These are phyloP conservation scores for Phalaenopsis equestris DNA, from an alignment of 106 monocot genomes.

Conservation along the genomic window DNA sequence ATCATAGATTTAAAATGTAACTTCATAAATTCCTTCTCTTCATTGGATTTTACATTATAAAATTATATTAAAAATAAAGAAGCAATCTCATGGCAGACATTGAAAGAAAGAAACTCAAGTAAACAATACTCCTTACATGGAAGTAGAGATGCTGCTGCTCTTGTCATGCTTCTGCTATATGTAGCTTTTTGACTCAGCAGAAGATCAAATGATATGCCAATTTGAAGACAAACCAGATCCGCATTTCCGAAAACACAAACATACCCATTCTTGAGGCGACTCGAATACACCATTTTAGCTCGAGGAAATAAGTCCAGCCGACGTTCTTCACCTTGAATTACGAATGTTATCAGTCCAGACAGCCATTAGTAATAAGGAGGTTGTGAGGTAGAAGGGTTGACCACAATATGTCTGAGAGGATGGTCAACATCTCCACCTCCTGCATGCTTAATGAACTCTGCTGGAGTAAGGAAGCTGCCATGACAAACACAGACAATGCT, in stretches of 20 bases:
- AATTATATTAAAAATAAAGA: not conserved
- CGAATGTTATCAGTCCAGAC: not conserved
- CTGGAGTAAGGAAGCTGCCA: constrained; percentile 39
- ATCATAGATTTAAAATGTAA: too few species aligned
- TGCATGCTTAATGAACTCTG: constrained; percentile 37
- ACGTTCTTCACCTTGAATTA: not conserved
- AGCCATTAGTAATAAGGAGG: not conserved
- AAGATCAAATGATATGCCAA: too few species aligned
- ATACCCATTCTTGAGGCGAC: too few species aligned
- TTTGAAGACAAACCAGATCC: too few species aligned
- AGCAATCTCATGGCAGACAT: not conserved
- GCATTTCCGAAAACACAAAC: too few species aligned
- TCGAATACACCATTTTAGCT: too few species aligned
- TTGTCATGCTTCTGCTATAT: too few species aligned
- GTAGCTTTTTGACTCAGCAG: too few species aligned
- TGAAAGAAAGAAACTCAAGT: not conserved
- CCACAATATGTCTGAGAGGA: constrained; percentile 38
- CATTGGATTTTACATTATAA: too few species aligned
- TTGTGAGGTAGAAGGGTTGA: constrained; percentile 7
- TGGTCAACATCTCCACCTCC: constrained; percentile 36
- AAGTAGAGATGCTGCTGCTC: not conserved
- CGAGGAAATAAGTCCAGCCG: not conserved
- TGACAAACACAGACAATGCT: constrained; percentile 42
- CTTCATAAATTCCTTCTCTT: too few species aligned
- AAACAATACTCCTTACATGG: not conserved